These are phyloP conservation scores for Protomyces arabidopsidicola DNA, from an alignment of 1,139 yeast species.

Conservation along the genomic window DNA sequence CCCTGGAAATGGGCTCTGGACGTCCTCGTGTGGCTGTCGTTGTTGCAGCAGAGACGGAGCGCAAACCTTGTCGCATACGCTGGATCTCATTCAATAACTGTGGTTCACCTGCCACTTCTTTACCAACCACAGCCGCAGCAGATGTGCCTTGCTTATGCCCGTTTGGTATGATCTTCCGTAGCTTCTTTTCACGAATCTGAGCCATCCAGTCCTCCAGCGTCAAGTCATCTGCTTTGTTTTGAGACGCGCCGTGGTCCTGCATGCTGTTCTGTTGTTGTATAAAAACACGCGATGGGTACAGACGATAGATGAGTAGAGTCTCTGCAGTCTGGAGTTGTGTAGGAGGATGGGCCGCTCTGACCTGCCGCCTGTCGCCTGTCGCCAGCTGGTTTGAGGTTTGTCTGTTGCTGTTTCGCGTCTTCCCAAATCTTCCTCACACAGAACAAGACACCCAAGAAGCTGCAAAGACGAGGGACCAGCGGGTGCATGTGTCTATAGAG, in stretches of 20 bases:
- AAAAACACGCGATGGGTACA: too few species aligned
- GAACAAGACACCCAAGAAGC: too few species aligned
- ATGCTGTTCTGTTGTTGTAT: background rate
- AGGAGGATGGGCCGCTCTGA: too few species aligned
- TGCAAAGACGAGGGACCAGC: too few species aligned
- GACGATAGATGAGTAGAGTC: too few species aligned
- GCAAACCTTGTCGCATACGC: conserved; percentile 18
- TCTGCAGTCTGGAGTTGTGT: too few species aligned
- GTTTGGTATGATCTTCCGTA: conserved; percentile 18
- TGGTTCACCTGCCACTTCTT: background rate
- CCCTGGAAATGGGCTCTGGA: background rate
- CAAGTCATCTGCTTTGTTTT: background rate
- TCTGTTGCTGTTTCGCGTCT: too few species aligned
- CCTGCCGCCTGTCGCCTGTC: too few species aligned
- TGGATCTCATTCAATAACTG: conserved; percentile 6
- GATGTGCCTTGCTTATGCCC: conserved; percentile 3
- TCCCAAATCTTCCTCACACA: too few species aligned
- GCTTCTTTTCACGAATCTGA: conserved; percentile 20
- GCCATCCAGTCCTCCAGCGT: conserved; percentile 25
- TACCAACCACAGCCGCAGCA: background rate
- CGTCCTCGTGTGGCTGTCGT: background rate
- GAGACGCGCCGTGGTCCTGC: background rate
- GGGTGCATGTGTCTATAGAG: too few species aligned
- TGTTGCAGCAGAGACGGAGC: conserved; percentile 1
- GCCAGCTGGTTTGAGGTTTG: too few species aligned